Percentiles rank a stretch among this genome's conserved stretches.
phyloP scores from a whole-genome alignment of 2,329 filamentous ascomycete species.

The Mycosphaerella sp. region DNA sequence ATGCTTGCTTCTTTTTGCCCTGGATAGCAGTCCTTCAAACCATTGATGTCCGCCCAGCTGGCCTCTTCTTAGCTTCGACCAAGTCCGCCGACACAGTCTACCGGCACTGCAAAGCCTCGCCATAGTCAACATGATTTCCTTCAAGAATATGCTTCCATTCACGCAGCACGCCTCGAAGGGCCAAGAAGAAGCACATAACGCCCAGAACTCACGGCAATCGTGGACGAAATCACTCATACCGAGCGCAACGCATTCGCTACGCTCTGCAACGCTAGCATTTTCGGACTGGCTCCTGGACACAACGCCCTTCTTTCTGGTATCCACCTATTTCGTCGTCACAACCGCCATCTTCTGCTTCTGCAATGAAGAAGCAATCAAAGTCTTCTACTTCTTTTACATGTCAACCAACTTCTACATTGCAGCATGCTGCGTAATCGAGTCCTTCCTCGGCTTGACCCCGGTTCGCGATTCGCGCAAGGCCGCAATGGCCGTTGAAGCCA shows the following conservation, averaged over 20 bases:
- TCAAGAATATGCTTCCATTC: constrained; percentile 10
- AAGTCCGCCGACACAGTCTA: too few species aligned
- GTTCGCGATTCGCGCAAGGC: constrained; percentile 27
- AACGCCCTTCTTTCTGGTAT: constrained; percentile 28
- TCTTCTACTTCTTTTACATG: constrained; percentile 34
- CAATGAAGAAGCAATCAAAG: constrained; percentile 25
- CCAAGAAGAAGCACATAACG: constrained; percentile 2
- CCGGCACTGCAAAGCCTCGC: too few species aligned
- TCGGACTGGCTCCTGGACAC: constrained; percentile 30
- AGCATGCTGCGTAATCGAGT: constrained; percentile 26
- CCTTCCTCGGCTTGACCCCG: constrained; percentile 30
- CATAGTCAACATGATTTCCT: constrained; percentile 11
- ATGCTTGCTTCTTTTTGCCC: too few species aligned
- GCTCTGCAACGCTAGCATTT: constrained; percentile 17
- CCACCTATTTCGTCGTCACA: constrained; percentile 29
- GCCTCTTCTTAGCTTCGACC: neutral
- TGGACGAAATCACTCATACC: constrained; percentile 12
- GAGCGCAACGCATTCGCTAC: constrained; percentile 10
- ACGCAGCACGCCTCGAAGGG: constrained; percentile 8
- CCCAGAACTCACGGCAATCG: constrained; percentile 10
- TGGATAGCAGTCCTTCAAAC: neutral
- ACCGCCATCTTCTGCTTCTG: constrained; percentile 30
- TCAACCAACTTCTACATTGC: constrained; percentile 31
- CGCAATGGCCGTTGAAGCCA: constrained; percentile 27
- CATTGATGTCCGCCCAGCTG: neutral